Evolutionary conservation across 148 eudicot species (phyloP), one percentile per base, ranked within the genome.

Genomic region (Chenopodium berlandieri): DNA sequence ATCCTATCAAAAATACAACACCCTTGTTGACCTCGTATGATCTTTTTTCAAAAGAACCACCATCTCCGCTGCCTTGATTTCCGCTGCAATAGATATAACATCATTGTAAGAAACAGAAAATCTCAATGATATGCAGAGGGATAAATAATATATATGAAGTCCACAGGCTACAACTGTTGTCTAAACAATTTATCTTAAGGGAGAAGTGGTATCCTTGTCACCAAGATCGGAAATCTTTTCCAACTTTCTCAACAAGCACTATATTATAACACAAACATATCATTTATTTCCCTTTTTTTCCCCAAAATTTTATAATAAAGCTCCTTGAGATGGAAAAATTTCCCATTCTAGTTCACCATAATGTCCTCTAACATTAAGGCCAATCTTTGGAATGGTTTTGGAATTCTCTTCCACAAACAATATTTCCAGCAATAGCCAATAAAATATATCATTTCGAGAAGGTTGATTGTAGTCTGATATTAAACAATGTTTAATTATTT

Each of bases 1-100:
- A 22, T 14, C 60, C 67, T 37, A 9, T 8, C 54, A 8, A 11
- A 58, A 74, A 27, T 14, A 60, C 25, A 31, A 27, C 19, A 30
- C 30, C 34, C 22, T 7, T 2, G 23, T 40, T 40, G 44, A 40
- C 7, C 44, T 71, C 48, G 75, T 70, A 34, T 48, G 9, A n/a
- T 16, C 10, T 32, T 71, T 78, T 77, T 71, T 90, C 85, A 90
- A 73, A 92, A 92, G 9, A 87, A 84, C 96, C 97, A 93, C 93
- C 93, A 90, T 84, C 92, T 80, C 54, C 89, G 80, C 73, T 80
- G 88, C 54, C 88, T 75, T 34, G 85, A 75, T 62, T 85, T 86
- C 78, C 78, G 77, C 91, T 88, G 89, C 79, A 87, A 56, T 17
- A 83, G n/a, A 80, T 8, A 27, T 27, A 82, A 48, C 62, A 85